phyloP scores from a whole-genome alignment of 176 grass and related monocot genomes.

The Cenchrus americanus region DNA sequence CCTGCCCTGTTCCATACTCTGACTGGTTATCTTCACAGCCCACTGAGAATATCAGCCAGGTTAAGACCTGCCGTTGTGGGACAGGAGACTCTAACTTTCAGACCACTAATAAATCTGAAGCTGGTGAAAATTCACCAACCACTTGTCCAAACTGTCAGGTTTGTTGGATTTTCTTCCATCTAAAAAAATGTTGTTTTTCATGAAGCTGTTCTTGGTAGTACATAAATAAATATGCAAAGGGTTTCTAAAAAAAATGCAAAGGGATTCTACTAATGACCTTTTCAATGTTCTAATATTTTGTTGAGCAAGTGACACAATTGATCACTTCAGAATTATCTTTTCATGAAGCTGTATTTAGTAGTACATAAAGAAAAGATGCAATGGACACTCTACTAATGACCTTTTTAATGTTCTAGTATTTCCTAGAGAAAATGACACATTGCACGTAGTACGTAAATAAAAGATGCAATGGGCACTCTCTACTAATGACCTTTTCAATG shows the following conservation, averaged over 20 bases:
- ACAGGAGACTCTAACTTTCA: constrained; percentile 69
- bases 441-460: too few relatives aligned
- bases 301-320: too few relatives aligned
- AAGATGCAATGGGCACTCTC: not conserved
- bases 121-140: constrained; percentile 57
- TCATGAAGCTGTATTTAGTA: too few relatives aligned
- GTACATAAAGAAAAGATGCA: not conserved
- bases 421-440: too few relatives aligned
- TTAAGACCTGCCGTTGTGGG: constrained; percentile 67
- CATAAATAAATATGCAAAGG: not conserved
- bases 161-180: constrained; percentile 35
- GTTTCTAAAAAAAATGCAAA: not conserved
- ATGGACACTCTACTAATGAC: constrained; percentile 6
- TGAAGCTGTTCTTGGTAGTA: constrained; percentile 3
- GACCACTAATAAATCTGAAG: constrained; percentile 62
- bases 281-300: not conserved
- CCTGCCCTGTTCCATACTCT: constrained; percentile 36
- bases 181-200: constrained; percentile 4
- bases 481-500: constrained; percentile 10
- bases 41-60: constrained; percentile 63
- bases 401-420: not conserved
- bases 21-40: constrained; percentile 70
- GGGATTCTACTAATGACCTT: constrained; percentile 5
- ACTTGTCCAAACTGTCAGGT: constrained; percentile 80
- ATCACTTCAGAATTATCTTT: too few relatives aligned